A percentile compares a stretch with the other conserved stretches of the same genome.
These are phyloP conservation scores for Penicillium sp. DNA, from an alignment of 2,329 filamentous ascomycete genomes.

Conservation along the genomic window DNA sequence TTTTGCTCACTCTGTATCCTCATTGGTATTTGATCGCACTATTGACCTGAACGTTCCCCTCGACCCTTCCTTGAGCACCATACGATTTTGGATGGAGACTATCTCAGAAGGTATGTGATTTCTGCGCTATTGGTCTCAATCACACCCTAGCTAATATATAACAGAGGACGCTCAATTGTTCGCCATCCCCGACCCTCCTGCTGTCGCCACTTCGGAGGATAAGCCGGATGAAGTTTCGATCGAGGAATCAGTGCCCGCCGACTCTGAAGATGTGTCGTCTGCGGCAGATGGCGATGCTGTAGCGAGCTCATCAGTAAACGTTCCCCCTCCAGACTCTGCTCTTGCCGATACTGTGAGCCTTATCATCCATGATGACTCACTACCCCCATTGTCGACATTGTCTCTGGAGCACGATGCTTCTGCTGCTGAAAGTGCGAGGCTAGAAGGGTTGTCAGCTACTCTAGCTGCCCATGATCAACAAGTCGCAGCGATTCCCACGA, in stretches of 20 bases:
- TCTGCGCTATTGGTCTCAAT: neutral
- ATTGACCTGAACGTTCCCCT: slow-evolving; percentile 33
- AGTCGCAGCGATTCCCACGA: slow-evolving; percentile 19
- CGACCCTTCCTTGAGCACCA: slow-evolving; percentile 26
- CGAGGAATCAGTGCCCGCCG: slow-evolving; percentile 28
- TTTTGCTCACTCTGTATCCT: slow-evolving; percentile 33
- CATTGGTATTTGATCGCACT: slow-evolving; percentile 37
- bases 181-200: slow-evolving; percentile 36
- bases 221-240: slow-evolving; percentile 33
- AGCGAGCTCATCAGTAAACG: slow-evolving; percentile 31
- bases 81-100: slow-evolving; percentile 42
- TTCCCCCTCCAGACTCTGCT: neutral
- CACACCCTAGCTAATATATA: slow-evolving; percentile 6
- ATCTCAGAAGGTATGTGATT: slow-evolving; percentile 36
- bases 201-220: slow-evolving; percentile 22
- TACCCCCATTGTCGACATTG: slow-evolving; percentile 4
- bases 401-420: slow-evolving; percentile 14
- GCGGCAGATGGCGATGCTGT: slow-evolving; percentile 23
- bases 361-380: neutral
- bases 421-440: slow-evolving; percentile 22
- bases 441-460: slow-evolving; percentile 30
- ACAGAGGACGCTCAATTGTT: slow-evolving; percentile 38
- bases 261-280: slow-evolving; percentile 21
- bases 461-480: slow-evolving; percentile 33
- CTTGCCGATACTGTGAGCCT: neutral